Evolutionary conservation across 139 green algal genomes (phyloP), one percentile per base, ranked within the genome.

Genomic region (Ostreobium quekettii): DNA sequence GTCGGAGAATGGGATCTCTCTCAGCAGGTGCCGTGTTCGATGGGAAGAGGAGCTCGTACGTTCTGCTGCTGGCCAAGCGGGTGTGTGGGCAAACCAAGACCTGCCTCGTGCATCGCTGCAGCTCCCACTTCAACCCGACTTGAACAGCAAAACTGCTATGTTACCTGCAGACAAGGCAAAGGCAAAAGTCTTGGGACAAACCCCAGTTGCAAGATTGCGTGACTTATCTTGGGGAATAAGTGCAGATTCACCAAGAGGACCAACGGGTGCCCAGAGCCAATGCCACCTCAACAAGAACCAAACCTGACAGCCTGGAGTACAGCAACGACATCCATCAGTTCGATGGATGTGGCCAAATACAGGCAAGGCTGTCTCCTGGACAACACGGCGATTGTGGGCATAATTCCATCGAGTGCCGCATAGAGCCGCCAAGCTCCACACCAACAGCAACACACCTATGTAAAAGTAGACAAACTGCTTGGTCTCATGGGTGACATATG

Each of bases 381-480:
- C n/a, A n/a, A n/a, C n/a, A n/a, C n/a, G n/a, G n/a, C n/a, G n/a
- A n/a, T n/a, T n/a, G n/a, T n/a, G n/a, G n/a, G n/a, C n/a, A n/a
- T n/a, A 53, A 53, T 26, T 26, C 11, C 42, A 53, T 53, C 59
- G 30, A 42, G 15, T 7, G 28, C 59, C 19, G 22, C 46, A 53
- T 19, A 53, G 19, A 53, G 19, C 46, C 22, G 46, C 22, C 46
- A 53, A 19, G 22, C 22, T 22, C 19, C 46, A 53, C 19, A 19
- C 19, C 22, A 22, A 53, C 22, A 47, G 19, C 36, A 72, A 60
- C 61, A 65, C 46, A 79, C 86, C 86, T 1, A 96, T 68, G 70
- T 96, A 97, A 71, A 97, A 97, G 76, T 98, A 99, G 56, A 97
- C 93, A 73, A 99, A 99, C 75, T 96, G 87, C 78, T 95, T 96